These are phyloP conservation scores for Penicillium hesseltinei DNA, from an alignment of 2,329 filamentous ascomycete species.

Conservation along the genomic window DNA sequence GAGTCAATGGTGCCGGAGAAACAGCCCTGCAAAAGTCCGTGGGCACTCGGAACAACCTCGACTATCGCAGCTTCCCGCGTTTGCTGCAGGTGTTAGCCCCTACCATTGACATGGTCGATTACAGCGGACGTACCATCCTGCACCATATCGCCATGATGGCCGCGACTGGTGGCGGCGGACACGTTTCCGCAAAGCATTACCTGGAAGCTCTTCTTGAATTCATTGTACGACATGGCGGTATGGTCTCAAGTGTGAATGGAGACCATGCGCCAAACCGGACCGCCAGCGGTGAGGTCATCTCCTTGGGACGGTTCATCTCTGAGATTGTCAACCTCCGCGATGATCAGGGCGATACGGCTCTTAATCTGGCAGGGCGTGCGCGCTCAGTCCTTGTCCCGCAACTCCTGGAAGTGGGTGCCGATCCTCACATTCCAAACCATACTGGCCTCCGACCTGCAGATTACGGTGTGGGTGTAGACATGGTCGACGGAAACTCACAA, in stretches of 20 bases:
- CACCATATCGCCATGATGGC: constrained; percentile 97
- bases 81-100: constrained; percentile 83
- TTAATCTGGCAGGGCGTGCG: constrained; percentile 90
- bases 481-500: constrained; percentile 49
- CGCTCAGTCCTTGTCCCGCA: constrained; percentile 98
- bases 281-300: constrained; percentile 64
- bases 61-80: constrained; percentile 85
- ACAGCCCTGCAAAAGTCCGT: constrained; percentile 92
- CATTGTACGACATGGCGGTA: constrained; percentile 80
- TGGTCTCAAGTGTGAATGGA: constrained; percentile 44
- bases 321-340: constrained; percentile 97
- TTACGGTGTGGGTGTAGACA: constrained; percentile 81
- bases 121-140: constrained; percentile 84
- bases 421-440: constrained; percentile 86
- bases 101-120: constrained; percentile 86
- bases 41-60: constrained; percentile 89
- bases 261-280: constrained; percentile 27
- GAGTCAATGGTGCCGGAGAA: constrained; percentile 85
- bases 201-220: constrained; percentile 92
- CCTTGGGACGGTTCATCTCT: constrained; percentile 88
- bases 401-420: constrained; percentile 88
- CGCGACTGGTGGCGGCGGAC: constrained; percentile 87
- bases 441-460: constrained; percentile 87
- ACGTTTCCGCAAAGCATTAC: constrained; percentile 85
- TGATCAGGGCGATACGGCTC: constrained; percentile 87